Base-by-base conservation (phyloP, 2,329 filamentous ascomycete species). In the Ceratocystis albifundus region DNA sequence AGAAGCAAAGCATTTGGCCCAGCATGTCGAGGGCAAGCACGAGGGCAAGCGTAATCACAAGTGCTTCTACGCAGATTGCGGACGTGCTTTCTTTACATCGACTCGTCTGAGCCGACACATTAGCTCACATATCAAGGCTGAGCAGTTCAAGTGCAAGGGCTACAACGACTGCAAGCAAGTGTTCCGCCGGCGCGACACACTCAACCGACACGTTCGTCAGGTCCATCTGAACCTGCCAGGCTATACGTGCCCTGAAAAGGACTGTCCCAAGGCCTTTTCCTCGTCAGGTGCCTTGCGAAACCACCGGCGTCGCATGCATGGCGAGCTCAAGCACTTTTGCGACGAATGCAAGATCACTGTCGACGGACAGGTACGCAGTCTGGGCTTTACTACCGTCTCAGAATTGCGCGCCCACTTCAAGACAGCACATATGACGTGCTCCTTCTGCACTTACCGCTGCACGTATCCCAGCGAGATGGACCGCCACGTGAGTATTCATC, bases 131-230 rank as follows among this genome's bases (percentile, higher is more conserved):
- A 83, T 88, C 72, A 88, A 87, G 65, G 84, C 87, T 70, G 87
- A 94, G 73, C 82, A 88, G 65, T 91, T 88, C 72, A 80, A 83
- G 67, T 96, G 91, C 72, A 84, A 82, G 25, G 86, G 84, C 44
- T 87, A 84, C 70, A 80, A 82, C 1, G 84, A 82, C 0, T 96
- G 91, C 75, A 82, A 83, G 20, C 83, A 90, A 75, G 85, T 84
- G 22, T 97, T 96, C 74, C 84, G 93, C 69, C 96, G 96, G 75
- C 88, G 90, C 73, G 86, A 90, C 70, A 95, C 91, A 0, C 80
- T 96, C 17, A 85, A 92, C 73, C 86, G 88, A 64, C 93, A 97
- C 73, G 83, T 96, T 69, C 84, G 87, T 65, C 83, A 84, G 8
- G 87, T 86, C 12, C 93, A 97, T 74, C 77, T 93, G 48, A 79